Evolutionary conservation across 2,329 filamentous ascomycete species (phyloP).

Genomic region (Teratosphaeria epicoccoides): DNA sequence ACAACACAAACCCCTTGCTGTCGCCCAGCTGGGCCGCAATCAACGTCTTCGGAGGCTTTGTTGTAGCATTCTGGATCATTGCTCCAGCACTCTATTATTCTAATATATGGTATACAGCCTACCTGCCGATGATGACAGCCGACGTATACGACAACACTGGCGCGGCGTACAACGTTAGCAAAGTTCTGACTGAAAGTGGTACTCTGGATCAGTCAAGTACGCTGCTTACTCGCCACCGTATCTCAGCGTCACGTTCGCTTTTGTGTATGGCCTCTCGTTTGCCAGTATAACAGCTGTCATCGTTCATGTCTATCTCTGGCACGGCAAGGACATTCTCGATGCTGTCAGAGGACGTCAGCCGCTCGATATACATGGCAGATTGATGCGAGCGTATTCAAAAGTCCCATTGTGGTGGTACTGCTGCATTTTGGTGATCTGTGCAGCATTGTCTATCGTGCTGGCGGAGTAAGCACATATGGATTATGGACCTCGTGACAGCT

Average conservation of each 20-base stretch:
- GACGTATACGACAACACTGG: constrained; percentile 80
- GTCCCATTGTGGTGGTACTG: constrained; percentile 61
- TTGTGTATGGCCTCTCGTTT: constrained; percentile 30
- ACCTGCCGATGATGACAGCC: constrained; percentile 76
- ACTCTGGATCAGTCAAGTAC: constrained; percentile 16
- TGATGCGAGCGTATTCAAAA: constrained; percentile 75
- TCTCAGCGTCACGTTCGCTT: constrained; percentile 28
- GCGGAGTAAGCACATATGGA: constrained; percentile 1
- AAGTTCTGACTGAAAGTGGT: constrained; percentile 50
- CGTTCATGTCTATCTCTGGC: constrained; percentile 27
- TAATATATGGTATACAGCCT: constrained; percentile 61
- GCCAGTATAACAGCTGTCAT: constrained; percentile 28
- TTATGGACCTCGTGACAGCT: background rate
- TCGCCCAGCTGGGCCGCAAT: constrained; percentile 28
- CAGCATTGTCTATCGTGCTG: constrained; percentile 18
- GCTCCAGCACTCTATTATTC: constrained; percentile 38
- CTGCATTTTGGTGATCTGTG: constrained; percentile 15
- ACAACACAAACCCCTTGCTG: constrained; percentile 61
- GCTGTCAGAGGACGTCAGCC: constrained; percentile 16
- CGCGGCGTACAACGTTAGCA: constrained; percentile 68
- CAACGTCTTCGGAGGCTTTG: constrained; percentile 36
- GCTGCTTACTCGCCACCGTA: constrained; percentile 35
- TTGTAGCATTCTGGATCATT: constrained; percentile 35
- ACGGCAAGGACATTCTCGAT: constrained; percentile 26
- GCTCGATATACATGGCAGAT: constrained; percentile 51